These are phyloP conservation scores for Akanthomyces uredinophilus DNA, from an alignment of 2,329 filamentous ascomycete genomes.

Conservation along the genomic window DNA sequence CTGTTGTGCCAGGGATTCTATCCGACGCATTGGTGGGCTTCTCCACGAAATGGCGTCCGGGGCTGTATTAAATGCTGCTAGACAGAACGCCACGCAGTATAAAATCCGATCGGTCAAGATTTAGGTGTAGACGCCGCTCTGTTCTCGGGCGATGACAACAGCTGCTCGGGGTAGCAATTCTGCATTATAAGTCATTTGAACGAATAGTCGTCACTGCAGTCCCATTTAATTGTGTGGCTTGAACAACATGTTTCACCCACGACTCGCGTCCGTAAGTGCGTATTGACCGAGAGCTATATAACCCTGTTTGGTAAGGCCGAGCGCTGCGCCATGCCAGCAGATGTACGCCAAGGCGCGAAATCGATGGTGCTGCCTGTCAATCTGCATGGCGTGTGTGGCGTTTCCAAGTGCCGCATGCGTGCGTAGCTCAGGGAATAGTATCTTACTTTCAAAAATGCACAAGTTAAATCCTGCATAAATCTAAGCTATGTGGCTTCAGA, in stretches of 20 bases:
- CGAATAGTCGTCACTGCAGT: too few species aligned
- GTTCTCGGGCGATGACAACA: background rate
- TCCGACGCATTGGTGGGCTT: background rate
- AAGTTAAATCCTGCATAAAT: background rate
- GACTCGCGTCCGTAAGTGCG: background rate
- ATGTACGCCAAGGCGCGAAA: background rate
- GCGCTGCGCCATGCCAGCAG: background rate
- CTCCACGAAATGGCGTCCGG: background rate
- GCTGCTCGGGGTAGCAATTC: too few species aligned
- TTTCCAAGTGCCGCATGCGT: background rate
- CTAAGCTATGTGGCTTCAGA: background rate
- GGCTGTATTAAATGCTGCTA: background rate
- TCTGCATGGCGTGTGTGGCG: background rate
- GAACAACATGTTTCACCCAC: background rate
- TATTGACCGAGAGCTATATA: background rate
- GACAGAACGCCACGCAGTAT: background rate
- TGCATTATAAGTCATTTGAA: background rate
- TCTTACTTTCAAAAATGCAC: background rate
- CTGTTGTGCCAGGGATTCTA: background rate
- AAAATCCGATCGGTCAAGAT: background rate
- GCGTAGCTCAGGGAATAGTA: background rate
- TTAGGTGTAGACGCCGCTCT: background rate
- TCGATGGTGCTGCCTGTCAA: background rate
- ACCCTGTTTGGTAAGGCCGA: background rate
- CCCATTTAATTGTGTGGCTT: background rate